phyloP scores from a whole-genome alignment of 2,329 filamentous ascomycete genomes.

The Aspergillus uvarum region DNA sequence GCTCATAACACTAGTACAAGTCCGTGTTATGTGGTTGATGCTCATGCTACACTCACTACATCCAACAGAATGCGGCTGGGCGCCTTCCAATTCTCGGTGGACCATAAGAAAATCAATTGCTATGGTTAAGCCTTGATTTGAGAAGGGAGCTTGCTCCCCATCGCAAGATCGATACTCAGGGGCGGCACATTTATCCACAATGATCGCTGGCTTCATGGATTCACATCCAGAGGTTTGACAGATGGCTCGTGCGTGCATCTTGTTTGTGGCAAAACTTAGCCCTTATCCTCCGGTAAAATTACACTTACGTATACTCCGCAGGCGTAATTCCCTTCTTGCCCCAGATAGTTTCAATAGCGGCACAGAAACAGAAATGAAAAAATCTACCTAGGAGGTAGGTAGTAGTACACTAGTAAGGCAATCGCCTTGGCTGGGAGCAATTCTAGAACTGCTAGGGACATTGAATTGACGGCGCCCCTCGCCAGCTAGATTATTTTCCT shows the following conservation, averaged over 20 bases:
- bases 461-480: not conserved
- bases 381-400: not conserved
- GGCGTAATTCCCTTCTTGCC: too few species aligned
- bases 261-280: not conserved
- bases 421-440: not conserved
- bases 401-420: too few species aligned
- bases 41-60: not conserved
- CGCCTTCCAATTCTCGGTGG: not conserved
- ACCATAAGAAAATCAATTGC: not conserved
- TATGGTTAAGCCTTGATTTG: not conserved
- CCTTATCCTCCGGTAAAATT: not conserved
- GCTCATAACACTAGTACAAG: slow-evolving; percentile 14
- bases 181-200: not conserved
- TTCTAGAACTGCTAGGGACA: not conserved
- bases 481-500: not conserved
- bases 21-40: not conserved
- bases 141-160: not conserved
- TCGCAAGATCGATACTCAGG: not conserved
- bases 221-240: not conserved
- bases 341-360: not conserved
- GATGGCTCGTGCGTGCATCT: not conserved
- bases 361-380: not conserved
- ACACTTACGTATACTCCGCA: not conserved
- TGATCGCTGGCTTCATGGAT: not conserved
- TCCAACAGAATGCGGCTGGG: not conserved